phyloP scores from a whole-genome alignment of 257 asterid species.

The Solanum ossicruentum region DNA sequence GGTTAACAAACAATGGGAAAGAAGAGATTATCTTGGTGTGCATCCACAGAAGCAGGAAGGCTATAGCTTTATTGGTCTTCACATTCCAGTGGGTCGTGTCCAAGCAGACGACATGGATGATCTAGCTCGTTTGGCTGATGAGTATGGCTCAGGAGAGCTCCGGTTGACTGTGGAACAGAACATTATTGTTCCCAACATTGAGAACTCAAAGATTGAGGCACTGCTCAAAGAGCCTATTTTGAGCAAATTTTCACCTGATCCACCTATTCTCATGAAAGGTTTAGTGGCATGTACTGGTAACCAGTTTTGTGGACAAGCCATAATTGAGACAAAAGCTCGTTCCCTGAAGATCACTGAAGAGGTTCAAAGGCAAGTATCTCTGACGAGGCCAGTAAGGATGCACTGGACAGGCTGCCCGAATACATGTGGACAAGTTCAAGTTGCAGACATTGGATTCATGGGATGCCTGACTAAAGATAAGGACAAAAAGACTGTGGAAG shows the following conservation, averaged over 20 bases:
- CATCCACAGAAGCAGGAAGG: constrained; percentile 86
- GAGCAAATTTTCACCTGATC: constrained; percentile 44
- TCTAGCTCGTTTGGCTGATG: constrained; percentile 70
- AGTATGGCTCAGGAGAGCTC: constrained; percentile 79
- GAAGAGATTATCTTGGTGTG: constrained; percentile 74
- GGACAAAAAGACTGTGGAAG: constrained; percentile 65
- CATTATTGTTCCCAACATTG: constrained; percentile 68
- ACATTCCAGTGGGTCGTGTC: constrained; percentile 86
- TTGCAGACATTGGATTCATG: constrained; percentile 97
- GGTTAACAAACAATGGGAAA: constrained; percentile 54
- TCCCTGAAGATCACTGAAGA: constrained; percentile 74
- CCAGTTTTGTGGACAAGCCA: constrained; percentile 96
- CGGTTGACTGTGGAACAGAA: constrained; percentile 90
- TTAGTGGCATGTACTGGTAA: constrained; percentile 93
- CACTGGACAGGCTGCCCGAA: constrained; percentile 99
- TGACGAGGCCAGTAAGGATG: constrained; percentile 70
- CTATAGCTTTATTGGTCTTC: constrained; percentile 68
- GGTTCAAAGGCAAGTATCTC: constrained; percentile 55
- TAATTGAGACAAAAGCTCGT: constrained; percentile 80
- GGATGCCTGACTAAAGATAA: constrained; percentile 75
- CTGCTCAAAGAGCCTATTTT: constrained; percentile 58
- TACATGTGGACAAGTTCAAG: constrained; percentile 85
- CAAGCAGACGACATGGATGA: constrained; percentile 90
- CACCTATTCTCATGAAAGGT: constrained; percentile 75
- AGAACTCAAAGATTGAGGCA: constrained; percentile 46